A percentile compares a stretch with the other conserved stretches of the same genome.
phyloP scores from a whole-genome alignment of 495 filamentous ascomycete genomes.

The Daldinia decipiens region DNA sequence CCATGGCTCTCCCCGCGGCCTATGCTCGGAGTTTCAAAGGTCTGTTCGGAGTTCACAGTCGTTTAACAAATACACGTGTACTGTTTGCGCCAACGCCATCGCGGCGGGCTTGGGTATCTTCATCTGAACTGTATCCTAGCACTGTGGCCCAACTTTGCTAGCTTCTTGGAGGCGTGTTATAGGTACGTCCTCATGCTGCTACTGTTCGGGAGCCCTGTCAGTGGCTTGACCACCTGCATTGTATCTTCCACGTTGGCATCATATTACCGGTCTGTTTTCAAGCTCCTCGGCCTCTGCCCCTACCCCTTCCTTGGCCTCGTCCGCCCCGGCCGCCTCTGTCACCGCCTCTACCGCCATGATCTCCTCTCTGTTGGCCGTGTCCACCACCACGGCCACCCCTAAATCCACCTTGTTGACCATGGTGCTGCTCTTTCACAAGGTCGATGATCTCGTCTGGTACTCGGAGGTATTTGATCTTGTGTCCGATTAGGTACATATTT shows the following conservation, averaged over 20 bases:
- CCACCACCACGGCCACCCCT: constrained; percentile 79
- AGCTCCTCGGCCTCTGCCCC: constrained; percentile 61
- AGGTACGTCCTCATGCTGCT: constrained; percentile 10
- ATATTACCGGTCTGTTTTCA: constrained; percentile 27
- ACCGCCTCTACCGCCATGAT: constrained; percentile 67
- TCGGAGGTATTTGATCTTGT: constrained; percentile 95
- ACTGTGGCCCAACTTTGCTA: constrained; percentile 2
- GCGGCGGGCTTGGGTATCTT: constrained; percentile 40
- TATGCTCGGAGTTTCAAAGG: background rate
- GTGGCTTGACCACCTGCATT: background rate
- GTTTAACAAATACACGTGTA: background rate
- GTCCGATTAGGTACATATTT: background rate
- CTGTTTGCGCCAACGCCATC: constrained; percentile 15
- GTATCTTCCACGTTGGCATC: constrained; percentile 4
- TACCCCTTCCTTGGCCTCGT: constrained; percentile 63
- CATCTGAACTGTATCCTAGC: constrained; percentile 24
- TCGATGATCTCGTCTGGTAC: constrained; percentile 97
- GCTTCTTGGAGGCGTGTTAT: constrained; percentile 3
- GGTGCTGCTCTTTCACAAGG: constrained; percentile 88
- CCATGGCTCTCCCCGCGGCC: background rate
- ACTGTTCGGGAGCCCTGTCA: background rate
- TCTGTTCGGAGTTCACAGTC: background rate
- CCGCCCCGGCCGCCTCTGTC: constrained; percentile 60
- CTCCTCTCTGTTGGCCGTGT: constrained; percentile 66
- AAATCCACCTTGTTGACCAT: constrained; percentile 67